Base-by-base conservation (phyloP, 768 basidiomycete genomes). In the Tulasnella sp. region DNA sequence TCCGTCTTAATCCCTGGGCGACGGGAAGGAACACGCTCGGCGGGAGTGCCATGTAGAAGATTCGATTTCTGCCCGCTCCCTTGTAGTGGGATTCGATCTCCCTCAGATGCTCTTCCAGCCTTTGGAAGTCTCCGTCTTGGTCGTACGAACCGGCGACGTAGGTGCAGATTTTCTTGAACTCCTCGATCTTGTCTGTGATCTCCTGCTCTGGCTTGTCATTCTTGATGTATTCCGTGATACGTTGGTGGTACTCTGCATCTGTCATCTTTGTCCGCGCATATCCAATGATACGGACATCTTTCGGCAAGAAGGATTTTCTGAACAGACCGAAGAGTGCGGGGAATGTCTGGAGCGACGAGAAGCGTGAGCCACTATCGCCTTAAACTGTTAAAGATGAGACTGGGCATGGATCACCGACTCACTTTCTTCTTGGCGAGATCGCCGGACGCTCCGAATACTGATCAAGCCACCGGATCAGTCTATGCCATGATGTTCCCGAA, bases 401-500 rank as follows among this genome's bases (percentile, higher is more conserved):
- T 45, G 15, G 38, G 23, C 26, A 32, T 47, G 1, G n/a, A 24
- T 30, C 44, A 58, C n/a, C 32, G 15, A 58, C 69, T 50, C 51
- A 83, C 93, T 82, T 99, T 99, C 77, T 99, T 99, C 85, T 96
- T 95, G 64, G 95, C 95, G 48, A 99, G 78, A 77, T 99, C 95
- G 42, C 95, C 95, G 58, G 91, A 94, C 2, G 95, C 95, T 59
- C 95, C 95, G 62, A 94, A 82, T 56, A 98, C 94, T 92, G 69
- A 9, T 56, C 1, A 53, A 38, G 38, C 50, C 38, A 41, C 32
- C 54, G 60, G 64, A 67, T 50, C 50, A 41, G 56, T 34, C 15
- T 19, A 21, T 43, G 10, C n/a, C n/a, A n/a, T n/a, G n/a, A n/a
- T n/a, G n/a, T n/a, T n/a, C n/a, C n/a, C n/a, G n/a, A 21, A 50